Percentiles rank a stretch among this genome's conserved stretches.
Evolutionary conservation across 441 rosid genomes (phyloP).

Genomic region (Erodium chrysanthum): DNA sequence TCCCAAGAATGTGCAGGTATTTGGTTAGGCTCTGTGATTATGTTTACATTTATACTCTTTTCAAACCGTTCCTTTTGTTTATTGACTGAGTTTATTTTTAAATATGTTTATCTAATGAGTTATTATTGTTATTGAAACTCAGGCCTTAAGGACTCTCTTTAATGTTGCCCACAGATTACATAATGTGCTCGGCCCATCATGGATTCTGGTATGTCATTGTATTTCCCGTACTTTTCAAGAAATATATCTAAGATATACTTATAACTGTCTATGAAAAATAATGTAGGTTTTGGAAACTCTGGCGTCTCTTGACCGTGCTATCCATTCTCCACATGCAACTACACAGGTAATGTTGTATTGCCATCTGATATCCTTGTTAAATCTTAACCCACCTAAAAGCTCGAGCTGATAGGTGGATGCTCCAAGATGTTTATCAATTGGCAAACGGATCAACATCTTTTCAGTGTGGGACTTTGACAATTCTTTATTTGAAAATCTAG

Average conservation of each 20-base stretch:
- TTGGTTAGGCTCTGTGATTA: conserved; percentile 15
- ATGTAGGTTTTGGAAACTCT: conserved; percentile 91
- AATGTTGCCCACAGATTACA: conserved; percentile 89
- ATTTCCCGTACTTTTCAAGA: conserved; percentile 21
- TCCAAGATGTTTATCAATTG: too few species aligned
- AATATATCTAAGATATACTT: conserved; percentile 6
- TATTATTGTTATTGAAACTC: conserved; percentile 23
- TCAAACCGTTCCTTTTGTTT: conserved; percentile 5
- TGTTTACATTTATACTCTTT: not conserved
- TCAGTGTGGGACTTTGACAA: too few species aligned
- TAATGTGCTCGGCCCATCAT: conserved; percentile 94
- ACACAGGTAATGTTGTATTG: conserved; percentile 54
- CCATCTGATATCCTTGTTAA: not conserved
- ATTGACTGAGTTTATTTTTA: conserved; percentile 12
- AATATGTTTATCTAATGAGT: conserved; percentile 23
- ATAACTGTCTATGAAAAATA: conserved; percentile 16
- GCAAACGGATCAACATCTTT: too few species aligned
- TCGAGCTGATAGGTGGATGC: too few species aligned
- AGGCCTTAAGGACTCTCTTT: conserved; percentile 97
- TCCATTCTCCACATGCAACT: conserved; percentile 93
- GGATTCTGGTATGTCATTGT: conserved; percentile 82
- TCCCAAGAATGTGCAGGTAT: conserved; percentile 96
- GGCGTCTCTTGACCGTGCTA: conserved; percentile 85
- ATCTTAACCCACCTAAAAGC: too few species aligned
- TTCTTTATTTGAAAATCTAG: too few species aligned